Conservation (phyloP, 768 basidiomycete genomes). For the Termitomyces sp. region DNA sequence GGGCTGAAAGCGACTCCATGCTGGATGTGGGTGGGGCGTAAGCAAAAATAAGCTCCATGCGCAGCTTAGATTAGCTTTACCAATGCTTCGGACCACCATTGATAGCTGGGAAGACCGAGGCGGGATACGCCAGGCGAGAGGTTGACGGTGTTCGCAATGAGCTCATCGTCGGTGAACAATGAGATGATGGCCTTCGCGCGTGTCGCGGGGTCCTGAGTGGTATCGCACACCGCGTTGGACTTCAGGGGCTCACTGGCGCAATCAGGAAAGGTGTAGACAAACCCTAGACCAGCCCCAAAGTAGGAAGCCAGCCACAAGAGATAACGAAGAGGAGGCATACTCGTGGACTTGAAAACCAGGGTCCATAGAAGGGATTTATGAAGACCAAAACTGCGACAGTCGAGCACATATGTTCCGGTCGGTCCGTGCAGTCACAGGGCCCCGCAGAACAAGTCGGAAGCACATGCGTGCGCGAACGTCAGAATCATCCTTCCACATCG, state of each 20-base stretch:
- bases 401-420: neutral
- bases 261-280: constrained; percentile 39
- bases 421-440: neutral
- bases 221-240: constrained; percentile 42
- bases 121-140: constrained; percentile 45
- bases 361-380: neutral
- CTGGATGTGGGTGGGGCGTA: constrained; percentile 17
- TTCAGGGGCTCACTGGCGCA: constrained; percentile 41
- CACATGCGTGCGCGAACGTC: neutral
- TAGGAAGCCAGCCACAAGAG: constrained; percentile 6
- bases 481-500: neutral
- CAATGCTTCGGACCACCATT: constrained; percentile 59
- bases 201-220: constrained; percentile 33
- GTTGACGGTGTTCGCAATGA: constrained; percentile 47
- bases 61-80: constrained; percentile 21
- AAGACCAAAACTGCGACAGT: neutral
- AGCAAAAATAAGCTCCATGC: neutral
- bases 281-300: constrained; percentile 1
- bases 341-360: too few species aligned
- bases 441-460: too few species aligned
- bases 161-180: constrained; percentile 44
- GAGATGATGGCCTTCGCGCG: constrained; percentile 46
- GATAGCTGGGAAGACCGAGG: constrained; percentile 49
- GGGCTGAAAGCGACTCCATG: constrained; percentile 52
- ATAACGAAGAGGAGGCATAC: constrained; percentile 1